Base-by-base conservation (phyloP, 139 green algal genomes). In the Chlamydomonas schloesseri region DNA sequence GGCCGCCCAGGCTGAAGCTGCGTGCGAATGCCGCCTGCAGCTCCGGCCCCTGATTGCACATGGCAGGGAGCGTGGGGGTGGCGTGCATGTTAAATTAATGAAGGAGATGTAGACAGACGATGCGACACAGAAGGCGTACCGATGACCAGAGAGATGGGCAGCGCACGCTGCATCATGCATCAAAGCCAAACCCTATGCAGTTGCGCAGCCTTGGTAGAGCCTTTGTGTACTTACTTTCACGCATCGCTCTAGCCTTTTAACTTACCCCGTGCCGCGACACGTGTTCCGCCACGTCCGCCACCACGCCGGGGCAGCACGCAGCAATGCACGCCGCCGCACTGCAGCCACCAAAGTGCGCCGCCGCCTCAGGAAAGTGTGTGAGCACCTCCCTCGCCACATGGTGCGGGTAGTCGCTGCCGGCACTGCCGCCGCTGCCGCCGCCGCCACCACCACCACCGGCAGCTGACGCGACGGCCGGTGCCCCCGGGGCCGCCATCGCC, bases 291-390 rank as follows among this genome's bases (percentile, higher is more conserved):
- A 37, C 64, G 5, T 71, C 64, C 0, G n/a, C 64, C 64, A 71
- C 64, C n/a, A 71, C 29, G 29, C 13, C 29, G 3, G 64, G 64
- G n/a, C 29, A 42, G 64, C 64, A 21, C 29, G 64, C 64, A 4
- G 64, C 64, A 4, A 71, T 29, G 18, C 6, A 29, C n/a, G 64
- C 64, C 29, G 64, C 64, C 64, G 64, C 64, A 9, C 14, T n/a
- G n/a, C n/a, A 18, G 64, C 64, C 64, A n/a, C 64, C 64, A 71
- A 71, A 71, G 64, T 71, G 64, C 64, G 64, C 64, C 64, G n/a
- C 29, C 64, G 64, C 64, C 64, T 71, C 64, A 0, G 64, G 64
- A 37, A 71, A 71, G 29, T 71, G 64, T 1, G 14, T 18, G 29
- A 71, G 29, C 64, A 37, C 13, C 64, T 36, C 26, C 3, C 3